Percentiles rank a stretch among this genome's conserved stretches.
Conservation (phyloP, 2,329 filamentous ascomycete genomes). For the Alternaria atra region DNA sequence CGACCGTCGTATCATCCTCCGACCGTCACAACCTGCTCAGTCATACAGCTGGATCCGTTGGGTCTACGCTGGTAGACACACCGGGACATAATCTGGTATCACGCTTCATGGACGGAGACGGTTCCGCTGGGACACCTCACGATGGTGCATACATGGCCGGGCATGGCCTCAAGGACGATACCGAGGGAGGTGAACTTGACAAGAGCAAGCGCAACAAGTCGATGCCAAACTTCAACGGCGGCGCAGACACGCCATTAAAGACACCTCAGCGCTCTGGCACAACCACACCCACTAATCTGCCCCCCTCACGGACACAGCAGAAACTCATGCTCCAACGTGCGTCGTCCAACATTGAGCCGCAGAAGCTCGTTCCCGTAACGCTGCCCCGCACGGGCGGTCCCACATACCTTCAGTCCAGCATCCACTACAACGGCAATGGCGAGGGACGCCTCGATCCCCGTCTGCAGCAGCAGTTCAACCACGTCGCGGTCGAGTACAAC, state of each 20-base stretch:
- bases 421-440: conserved; percentile 47
- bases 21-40: conserved; percentile 47
- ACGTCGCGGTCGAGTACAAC: conserved; percentile 76
- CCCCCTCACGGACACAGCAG: conserved; percentile 73
- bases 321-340: conserved; percentile 79
- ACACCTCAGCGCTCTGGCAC: conserved; percentile 48
- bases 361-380: conserved; percentile 56
- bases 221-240: conserved; percentile 48
- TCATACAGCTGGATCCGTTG: conserved; percentile 50
- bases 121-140: conserved; percentile 53
- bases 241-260: conserved; percentile 38
- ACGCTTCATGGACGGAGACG: conserved; percentile 56
- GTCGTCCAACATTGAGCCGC: conserved; percentile 74
- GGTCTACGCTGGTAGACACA: conserved; percentile 52
- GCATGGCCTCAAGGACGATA: conserved; percentile 33
- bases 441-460: conserved; percentile 66
- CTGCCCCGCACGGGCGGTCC: conserved; percentile 49
- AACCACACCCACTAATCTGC: conserved; percentile 52
- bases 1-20: conserved; percentile 58
- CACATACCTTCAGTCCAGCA: conserved; percentile 43
- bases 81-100: conserved; percentile 55
- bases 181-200: conserved; percentile 35
- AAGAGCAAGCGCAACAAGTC: conserved; percentile 50
- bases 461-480: conserved; percentile 71
- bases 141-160: conserved; percentile 50